Evolutionary conservation across 164 flowering plant genomes (phyloP).

Genomic region (Brasenia schreberi): DNA sequence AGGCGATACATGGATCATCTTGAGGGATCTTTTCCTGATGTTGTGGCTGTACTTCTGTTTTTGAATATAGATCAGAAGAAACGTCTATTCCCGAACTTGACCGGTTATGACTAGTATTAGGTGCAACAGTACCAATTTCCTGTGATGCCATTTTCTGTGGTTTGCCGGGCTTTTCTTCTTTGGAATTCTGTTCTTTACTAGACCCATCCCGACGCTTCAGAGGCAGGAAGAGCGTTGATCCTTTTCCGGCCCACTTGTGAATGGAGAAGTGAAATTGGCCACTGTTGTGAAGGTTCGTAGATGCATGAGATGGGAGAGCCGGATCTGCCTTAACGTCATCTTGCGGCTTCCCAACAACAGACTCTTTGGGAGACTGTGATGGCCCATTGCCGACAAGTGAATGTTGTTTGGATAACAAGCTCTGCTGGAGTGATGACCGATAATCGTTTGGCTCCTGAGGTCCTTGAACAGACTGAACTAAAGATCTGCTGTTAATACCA

Average conservation of each 20-base stretch:
- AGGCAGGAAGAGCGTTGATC: constrained; percentile 36
- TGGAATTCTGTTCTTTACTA: no score
- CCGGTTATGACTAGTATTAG: no score
- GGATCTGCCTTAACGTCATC: no score
- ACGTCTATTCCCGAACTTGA: no score
- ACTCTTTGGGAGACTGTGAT: constrained; percentile 5
- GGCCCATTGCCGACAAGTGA: constrained; percentile 16
- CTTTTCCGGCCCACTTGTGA: constrained; percentile 80
- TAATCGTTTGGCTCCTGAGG: constrained; percentile 21
- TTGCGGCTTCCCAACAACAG: constrained; percentile 10
- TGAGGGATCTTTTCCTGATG: no score
- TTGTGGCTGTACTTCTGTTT: no score
- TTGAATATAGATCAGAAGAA: no score
- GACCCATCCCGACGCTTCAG: constrained; percentile 8
- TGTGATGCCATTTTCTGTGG: no score
- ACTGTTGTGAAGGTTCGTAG: background rate
- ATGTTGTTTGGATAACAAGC: constrained; percentile 26
- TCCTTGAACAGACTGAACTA: constrained; percentile 16
- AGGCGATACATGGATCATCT: no score
- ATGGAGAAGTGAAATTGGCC: constrained; percentile 79
- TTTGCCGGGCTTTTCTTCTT: no score
- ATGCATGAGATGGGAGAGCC: no score
- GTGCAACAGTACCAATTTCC: no score
- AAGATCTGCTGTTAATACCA: constrained; percentile 12
- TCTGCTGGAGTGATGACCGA: constrained; percentile 12